A percentile compares a stretch with the other conserved stretches of the same genome.
phyloP scores from a whole-genome alignment of 2,329 filamentous ascomycete genomes.

The Arthrobotrys megalospora region DNA sequence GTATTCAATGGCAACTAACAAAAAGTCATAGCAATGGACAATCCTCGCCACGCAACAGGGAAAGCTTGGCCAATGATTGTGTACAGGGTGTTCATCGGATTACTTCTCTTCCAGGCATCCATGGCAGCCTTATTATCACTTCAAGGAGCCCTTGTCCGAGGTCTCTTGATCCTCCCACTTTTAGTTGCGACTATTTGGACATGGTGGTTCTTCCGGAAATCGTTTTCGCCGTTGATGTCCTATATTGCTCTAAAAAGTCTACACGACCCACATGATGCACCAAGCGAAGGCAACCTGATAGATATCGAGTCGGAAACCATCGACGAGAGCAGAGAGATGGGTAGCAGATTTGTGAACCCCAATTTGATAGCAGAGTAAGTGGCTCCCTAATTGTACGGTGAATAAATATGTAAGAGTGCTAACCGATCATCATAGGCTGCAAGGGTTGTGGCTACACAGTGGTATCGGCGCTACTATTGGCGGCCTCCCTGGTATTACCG shows the following conservation, averaged over 20 bases:
- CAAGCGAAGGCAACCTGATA: constrained; percentile 2
- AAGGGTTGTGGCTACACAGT: constrained; percentile 48
- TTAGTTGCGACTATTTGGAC: constrained; percentile 89
- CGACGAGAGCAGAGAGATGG: constrained; percentile 80
- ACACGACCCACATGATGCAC: constrained; percentile 70
- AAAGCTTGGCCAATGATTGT: constrained; percentile 97
- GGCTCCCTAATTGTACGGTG: background rate
- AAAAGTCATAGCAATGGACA: constrained; percentile 80
- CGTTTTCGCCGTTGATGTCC: constrained; percentile 88
- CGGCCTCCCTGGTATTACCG: constrained; percentile 2
- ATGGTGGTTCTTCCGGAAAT: constrained; percentile 82
- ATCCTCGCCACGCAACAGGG: constrained; percentile 92
- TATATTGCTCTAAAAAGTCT: constrained; percentile 94
- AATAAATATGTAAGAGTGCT: background rate
- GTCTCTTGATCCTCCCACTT: constrained; percentile 81
- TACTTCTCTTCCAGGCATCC: constrained; percentile 90
- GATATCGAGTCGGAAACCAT: constrained; percentile 71
- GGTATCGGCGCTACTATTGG: background rate
- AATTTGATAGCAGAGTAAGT: constrained; percentile 79
- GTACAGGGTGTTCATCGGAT: constrained; percentile 86
- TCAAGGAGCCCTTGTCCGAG: constrained; percentile 79
- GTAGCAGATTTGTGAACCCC: constrained; percentile 81
- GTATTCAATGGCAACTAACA: background rate
- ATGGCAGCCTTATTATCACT: constrained; percentile 89
- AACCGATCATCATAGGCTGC: constrained; percentile 32